phyloP scores from a whole-genome alignment of 164 flowering plant species.

The Tetracentron sinense region DNA sequence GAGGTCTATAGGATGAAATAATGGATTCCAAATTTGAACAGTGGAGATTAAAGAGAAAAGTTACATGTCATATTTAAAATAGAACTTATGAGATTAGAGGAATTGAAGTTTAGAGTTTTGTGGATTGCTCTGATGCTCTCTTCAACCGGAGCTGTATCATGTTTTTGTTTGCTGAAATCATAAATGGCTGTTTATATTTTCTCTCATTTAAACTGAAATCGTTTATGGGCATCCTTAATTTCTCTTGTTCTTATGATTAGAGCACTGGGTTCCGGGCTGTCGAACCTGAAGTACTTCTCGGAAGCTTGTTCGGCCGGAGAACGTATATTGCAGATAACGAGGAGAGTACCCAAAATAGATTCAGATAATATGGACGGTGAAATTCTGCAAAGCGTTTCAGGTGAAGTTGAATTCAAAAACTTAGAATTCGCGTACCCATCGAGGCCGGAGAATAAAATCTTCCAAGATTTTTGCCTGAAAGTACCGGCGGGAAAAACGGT shows the following conservation, averaged over 20 bases:
- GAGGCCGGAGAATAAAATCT: conserved; percentile 52
- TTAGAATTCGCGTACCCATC: conserved; percentile 79
- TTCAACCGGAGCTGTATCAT: no score
- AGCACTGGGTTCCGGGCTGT: conserved; percentile 62
- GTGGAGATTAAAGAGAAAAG: no score
- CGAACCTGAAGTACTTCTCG: conserved; percentile 67
- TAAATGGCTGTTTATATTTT: no score
- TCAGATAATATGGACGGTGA: conserved; percentile 67
- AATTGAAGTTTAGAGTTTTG: no score
- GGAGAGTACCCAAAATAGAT: conserved; percentile 69
- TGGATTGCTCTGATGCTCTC: no score
- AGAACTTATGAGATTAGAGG: no score
- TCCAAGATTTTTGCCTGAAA: conserved; percentile 44
- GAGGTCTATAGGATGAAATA: no score
- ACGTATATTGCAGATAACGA: conserved; percentile 60
- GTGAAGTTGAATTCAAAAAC: conserved; percentile 65
- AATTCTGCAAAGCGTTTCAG: conserved; percentile 38
- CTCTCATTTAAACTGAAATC: not conserved
- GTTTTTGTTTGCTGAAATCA: no score
- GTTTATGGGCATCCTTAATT: not conserved
- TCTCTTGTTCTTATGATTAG: conserved; percentile 25
- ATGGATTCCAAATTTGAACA: no score
- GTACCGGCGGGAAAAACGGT: conserved; percentile 70
- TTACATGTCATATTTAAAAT: no score
- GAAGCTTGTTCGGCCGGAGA: conserved; percentile 74